phyloP scores from a whole-genome alignment of 2,329 filamentous ascomycete genomes.

The Sclerotinia borealis region DNA sequence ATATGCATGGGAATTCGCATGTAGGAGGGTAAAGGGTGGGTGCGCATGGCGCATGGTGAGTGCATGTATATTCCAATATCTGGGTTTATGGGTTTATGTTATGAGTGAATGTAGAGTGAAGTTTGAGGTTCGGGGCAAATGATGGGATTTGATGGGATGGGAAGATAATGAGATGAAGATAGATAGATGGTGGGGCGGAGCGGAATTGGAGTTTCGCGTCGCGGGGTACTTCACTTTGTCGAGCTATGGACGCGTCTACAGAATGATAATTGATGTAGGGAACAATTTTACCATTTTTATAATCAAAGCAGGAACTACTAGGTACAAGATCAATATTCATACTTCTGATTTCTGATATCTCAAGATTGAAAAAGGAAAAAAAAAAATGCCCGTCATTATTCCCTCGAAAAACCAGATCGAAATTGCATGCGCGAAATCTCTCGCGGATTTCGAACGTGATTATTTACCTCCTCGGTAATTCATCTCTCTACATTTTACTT shows the following conservation, averaged over 20 bases:
- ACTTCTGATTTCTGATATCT: too few species aligned
- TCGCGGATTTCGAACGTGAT: slow-evolving; percentile 43
- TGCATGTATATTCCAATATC: not conserved
- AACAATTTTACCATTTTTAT: not conserved
- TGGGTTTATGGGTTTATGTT: not conserved
- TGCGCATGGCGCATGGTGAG: not conserved
- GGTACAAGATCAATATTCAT: too few species aligned
- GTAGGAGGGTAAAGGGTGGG: not conserved
- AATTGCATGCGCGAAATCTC: slow-evolving; percentile 41
- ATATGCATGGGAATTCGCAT: too few species aligned
- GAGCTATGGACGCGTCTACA: not conserved
- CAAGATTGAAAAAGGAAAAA: too few species aligned
- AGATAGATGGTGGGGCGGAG: not conserved
- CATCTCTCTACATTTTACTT: not conserved
- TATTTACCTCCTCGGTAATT: slow-evolving; percentile 39
- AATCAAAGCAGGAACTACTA: too few species aligned
- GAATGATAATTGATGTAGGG: not conserved
- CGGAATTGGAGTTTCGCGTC: slow-evolving; percentile 3
- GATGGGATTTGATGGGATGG: not conserved
- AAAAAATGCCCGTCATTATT: not conserved
- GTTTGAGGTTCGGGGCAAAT: too few species aligned
- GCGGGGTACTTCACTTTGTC: slow-evolving; percentile 7
- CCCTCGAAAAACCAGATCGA: slow-evolving; percentile 35
- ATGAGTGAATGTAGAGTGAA: too few species aligned
- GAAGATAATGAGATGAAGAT: not conserved